Evolutionary conservation across 371 early-diverging fungal genomes (phyloP).

Genomic region (Rhizopus arrhizus): DNA sequence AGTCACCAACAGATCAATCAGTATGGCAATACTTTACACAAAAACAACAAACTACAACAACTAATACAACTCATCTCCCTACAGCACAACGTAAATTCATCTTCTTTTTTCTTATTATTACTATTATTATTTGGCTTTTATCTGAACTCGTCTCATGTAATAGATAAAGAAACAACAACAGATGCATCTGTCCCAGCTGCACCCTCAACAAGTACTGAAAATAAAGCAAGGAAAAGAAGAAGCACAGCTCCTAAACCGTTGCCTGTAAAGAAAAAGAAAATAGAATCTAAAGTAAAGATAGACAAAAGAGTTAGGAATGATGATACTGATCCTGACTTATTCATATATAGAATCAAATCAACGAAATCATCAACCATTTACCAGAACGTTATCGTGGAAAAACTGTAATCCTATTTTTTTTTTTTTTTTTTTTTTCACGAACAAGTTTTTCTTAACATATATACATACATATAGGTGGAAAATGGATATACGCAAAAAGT

Average conservation of each 20-base stretch:
- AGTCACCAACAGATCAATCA: neutral
- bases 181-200: neutral
- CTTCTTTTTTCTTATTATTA: neutral
- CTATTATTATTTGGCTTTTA: neutral
- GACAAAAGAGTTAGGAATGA: neutral
- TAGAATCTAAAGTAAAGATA: neutral
- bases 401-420: neutral
- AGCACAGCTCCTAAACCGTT: neutral
- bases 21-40: neutral
- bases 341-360: constrained; percentile 1
- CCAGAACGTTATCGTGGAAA: constrained; percentile 2
- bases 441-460: neutral
- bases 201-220: neutral
- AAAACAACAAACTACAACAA: neutral
- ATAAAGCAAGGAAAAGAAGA: neutral
- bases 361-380: neutral
- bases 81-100: neutral
- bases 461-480: neutral
- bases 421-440: neutral
- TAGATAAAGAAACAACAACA: neutral
- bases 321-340: neutral
- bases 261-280: neutral
- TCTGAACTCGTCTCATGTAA: neutral
- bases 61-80: neutral
- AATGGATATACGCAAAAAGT: neutral